These are phyloP conservation scores for Aurifilum marmelostoma DNA, from an alignment of 2,329 filamentous ascomycete genomes.

Conservation along the genomic window DNA sequence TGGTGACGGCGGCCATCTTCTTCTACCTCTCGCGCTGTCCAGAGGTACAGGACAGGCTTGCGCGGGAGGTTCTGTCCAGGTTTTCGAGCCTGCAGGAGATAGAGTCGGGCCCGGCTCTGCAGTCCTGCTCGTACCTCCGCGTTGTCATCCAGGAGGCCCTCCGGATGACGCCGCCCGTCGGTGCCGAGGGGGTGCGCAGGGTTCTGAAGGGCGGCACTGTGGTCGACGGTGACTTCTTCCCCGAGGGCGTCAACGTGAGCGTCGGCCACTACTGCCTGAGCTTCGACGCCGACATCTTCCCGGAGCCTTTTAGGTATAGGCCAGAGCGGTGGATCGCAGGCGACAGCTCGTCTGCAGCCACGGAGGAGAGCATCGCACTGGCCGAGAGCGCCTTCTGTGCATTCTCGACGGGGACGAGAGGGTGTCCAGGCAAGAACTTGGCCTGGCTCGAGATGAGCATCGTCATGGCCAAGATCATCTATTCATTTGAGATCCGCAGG, in stretches of 20 bases:
- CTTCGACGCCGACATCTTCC: conserved; percentile 23
- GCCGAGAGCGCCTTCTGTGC: conserved; percentile 22
- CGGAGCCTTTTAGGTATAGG: conserved; percentile 16
- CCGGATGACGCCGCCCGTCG: conserved; percentile 37
- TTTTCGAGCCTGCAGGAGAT: conserved; percentile 31
- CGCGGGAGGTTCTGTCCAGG: conserved; percentile 22
- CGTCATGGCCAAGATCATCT: conserved; percentile 22
- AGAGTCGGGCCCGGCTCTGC: conserved; percentile 16
- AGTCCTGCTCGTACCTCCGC: conserved; percentile 31
- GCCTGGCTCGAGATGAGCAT: conserved; percentile 10
- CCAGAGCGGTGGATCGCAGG: conserved; percentile 24
- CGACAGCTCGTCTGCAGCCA: conserved; percentile 9
- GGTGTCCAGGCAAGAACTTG: conserved; percentile 20
- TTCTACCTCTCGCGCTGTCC: conserved; percentile 29
- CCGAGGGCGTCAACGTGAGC: conserved; percentile 22
- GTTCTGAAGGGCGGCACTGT: conserved; percentile 20
- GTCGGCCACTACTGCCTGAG: conserved; percentile 21
- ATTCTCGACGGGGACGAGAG: conserved; percentile 18
- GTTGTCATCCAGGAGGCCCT: conserved; percentile 38
- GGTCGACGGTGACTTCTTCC: conserved; percentile 21
- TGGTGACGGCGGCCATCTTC: conserved; percentile 19
- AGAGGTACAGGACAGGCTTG: conserved; percentile 17
- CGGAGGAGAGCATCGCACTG: conserved; percentile 16
- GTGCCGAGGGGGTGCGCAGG: conserved; percentile 17
- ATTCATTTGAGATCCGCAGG: conserved; percentile 15